Percentiles rank a stretch among this genome's conserved stretches.
Conservation (phyloP, 305 asterid genomes). For the Solanum hybrid region DNA sequence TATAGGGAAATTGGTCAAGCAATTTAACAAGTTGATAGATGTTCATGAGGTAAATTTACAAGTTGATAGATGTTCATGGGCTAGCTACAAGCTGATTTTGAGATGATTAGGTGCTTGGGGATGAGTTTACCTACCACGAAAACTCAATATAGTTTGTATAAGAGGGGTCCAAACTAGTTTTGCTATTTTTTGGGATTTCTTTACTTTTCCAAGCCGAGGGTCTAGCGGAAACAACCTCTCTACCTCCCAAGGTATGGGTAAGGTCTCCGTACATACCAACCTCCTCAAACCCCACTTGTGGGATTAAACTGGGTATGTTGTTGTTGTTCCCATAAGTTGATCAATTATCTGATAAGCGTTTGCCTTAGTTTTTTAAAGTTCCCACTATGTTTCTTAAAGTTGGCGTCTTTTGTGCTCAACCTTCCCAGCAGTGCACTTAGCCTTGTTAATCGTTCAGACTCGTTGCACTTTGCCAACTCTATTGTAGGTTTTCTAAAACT, state of each 20-base stretch:
- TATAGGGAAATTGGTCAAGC: slow-evolving; percentile 71
- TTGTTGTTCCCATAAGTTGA: not conserved
- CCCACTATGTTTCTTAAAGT: not conserved
- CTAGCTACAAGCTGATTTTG: slow-evolving; percentile 54
- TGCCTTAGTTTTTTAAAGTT: not conserved
- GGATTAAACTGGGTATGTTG: not conserved
- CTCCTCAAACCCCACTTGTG: not conserved
- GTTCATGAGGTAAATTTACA: slow-evolving; percentile 67
- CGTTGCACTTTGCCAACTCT: not conserved
- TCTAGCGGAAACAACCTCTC: not conserved
- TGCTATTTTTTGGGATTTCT: not conserved
- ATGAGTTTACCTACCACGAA: not conserved
- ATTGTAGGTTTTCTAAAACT: not conserved
- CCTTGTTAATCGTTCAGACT: not conserved
- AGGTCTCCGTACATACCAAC: not conserved
- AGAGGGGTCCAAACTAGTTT: not conserved
- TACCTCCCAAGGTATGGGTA: not conserved
- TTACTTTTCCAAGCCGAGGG: not conserved
- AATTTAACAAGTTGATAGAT: slow-evolving; percentile 72
- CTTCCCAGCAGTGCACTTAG: not conserved
- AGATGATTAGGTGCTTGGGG: not conserved
- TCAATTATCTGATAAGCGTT: not conserved
- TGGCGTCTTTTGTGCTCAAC: not conserved
- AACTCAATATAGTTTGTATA: not conserved
- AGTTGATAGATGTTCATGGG: slow-evolving; percentile 78